phyloP scores from a whole-genome alignment of 306 rosid genomes.

The Geum urbanum region DNA sequence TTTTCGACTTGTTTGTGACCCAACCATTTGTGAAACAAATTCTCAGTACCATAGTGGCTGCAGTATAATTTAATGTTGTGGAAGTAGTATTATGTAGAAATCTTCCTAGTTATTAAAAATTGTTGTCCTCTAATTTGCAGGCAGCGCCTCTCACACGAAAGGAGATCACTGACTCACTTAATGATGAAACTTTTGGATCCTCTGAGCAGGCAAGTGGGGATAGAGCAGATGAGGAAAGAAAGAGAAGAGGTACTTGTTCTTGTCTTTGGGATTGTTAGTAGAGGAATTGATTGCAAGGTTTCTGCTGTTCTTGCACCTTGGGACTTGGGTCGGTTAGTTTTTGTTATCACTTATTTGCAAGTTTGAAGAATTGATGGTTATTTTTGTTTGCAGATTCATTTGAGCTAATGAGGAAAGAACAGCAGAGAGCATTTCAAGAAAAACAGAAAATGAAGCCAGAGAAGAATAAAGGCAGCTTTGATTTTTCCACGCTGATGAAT shows the following conservation, averaged over 20 bases:
- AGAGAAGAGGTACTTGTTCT: conserved; percentile 77
- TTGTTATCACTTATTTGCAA: conserved; percentile 14
- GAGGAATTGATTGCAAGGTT: conserved; percentile 1
- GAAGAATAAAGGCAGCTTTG: conserved; percentile 53
- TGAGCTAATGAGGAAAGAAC: conserved; percentile 95
- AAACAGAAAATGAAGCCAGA: conserved; percentile 54
- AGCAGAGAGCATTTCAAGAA: conserved; percentile 70
- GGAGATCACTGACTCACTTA: conserved; percentile 51
- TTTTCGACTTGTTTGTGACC: conserved; percentile 4
- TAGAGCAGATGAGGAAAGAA: conserved; percentile 88
- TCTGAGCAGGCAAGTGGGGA: conserved; percentile 67
- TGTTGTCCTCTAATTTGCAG: conserved; percentile 38
- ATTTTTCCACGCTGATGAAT: conserved; percentile 46
- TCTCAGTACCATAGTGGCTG: background rate
- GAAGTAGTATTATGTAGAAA: conserved; percentile 19
- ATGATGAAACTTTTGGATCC: conserved; percentile 94
- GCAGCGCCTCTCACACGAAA: conserved; percentile 69
- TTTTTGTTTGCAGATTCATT: conserved; percentile 61
- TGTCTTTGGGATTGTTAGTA: conserved; percentile 18
- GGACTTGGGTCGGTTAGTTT: conserved; percentile 17
- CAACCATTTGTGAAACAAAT: background rate
- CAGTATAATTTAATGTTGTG: background rate
- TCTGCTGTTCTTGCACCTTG: conserved; percentile 19
- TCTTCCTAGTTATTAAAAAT: conserved; percentile 3
- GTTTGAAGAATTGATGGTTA: conserved; percentile 28